phyloP scores from a whole-genome alignment of 352 stramenopile genomes.

The Phytophthora niederhauseri region DNA sequence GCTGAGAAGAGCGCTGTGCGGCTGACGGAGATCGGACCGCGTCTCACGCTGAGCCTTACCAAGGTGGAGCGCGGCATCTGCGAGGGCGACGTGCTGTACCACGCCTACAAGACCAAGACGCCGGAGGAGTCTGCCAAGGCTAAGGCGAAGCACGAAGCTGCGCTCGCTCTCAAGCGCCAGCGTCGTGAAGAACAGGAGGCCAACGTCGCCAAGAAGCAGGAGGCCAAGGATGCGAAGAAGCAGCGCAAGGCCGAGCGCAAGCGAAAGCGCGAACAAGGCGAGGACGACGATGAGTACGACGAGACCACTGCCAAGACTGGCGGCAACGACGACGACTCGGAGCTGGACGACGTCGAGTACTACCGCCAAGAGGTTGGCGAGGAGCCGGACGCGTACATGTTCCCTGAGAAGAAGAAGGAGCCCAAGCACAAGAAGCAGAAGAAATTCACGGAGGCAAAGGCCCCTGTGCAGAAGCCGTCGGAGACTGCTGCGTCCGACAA shows the following conservation, averaged over 20 bases:
- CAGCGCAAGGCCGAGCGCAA: slow-evolving; percentile 72
- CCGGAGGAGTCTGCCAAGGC: slow-evolving; percentile 80
- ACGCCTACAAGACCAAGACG: slow-evolving; percentile 93
- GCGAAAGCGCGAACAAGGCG: slow-evolving; percentile 46
- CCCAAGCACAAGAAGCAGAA: slow-evolving; percentile 57
- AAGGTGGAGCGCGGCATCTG: slow-evolving; percentile 98
- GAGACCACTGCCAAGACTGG: slow-evolving; percentile 43
- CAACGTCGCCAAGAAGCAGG: slow-evolving; percentile 91
- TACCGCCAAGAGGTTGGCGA: slow-evolving; percentile 86
- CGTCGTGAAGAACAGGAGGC: slow-evolving; percentile 89
- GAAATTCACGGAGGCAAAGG: slow-evolving; percentile 18
- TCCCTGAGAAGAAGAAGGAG: slow-evolving; percentile 52
- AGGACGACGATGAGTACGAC: slow-evolving; percentile 56
- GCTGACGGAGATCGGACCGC: slow-evolving; percentile 96
- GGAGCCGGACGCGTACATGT: slow-evolving; percentile 84
- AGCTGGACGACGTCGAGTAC: slow-evolving; percentile 81
- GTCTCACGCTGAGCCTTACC: slow-evolving; percentile 94
- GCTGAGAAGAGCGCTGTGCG: slow-evolving; percentile 94
- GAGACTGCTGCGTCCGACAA: slow-evolving; percentile 75
- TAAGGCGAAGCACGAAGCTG: slow-evolving; percentile 80
- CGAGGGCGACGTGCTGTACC: slow-evolving; percentile 97
- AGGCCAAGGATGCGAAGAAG: slow-evolving; percentile 81
- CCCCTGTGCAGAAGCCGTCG: slow-evolving; percentile 49
- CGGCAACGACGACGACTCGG: slow-evolving; percentile 56
- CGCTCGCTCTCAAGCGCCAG: slow-evolving; percentile 78